Evolutionary conservation across 768 basidiomycete species (phyloP), one percentile per base, ranked within the genome.

Genomic region (Kwoniella shandongensis): DNA sequence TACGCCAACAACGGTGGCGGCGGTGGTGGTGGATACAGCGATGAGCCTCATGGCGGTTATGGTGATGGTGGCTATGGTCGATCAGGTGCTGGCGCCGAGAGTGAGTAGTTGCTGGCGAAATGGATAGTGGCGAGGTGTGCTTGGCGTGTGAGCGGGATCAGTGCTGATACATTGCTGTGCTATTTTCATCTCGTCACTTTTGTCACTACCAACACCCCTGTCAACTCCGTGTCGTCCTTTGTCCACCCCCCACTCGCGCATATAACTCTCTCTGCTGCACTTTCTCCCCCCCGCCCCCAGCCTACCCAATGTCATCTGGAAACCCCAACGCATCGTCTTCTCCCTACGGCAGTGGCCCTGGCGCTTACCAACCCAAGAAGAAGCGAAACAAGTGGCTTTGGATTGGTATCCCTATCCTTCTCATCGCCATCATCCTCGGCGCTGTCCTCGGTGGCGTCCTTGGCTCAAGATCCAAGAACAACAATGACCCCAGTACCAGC

Each of bases 371-470:
- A 15, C 48, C 44, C 41, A 66, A 68, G 59, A 69, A 68, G 57
- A 74, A 72, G 54, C 56, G 66, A 17, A 68, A 69, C 61, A 78
- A 78, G 72, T 78, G 77, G 79, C 57, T 78, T 18, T 73, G 70
- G 63, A 71, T 79, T 59, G 78, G 76, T 57, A 44, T 75, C 11
- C 73, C 74, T 45, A 40, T 80, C 44, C 50, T 72, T 3, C 17
- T 70, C 11, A 42, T 77, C 57, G 48, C 74, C 53, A 64, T 79
- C 62, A 76, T 81, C 59, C 61, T 79, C 52, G 80, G 60, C 32
- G 80, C 79, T 41, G 79, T 81, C 44, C 65, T 81, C 38, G 93
- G 88, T 30, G 91, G 87, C 63, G 83, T 97, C 42, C 65, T 97
- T 25, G 92, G 88, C 38, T 83, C 84, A 44, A 41, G 54, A 20